Percentiles rank a stretch among this genome's conserved stretches.
Conservation (phyloP, 768 basidiomycete species). For the Trametes gibbosa region DNA sequence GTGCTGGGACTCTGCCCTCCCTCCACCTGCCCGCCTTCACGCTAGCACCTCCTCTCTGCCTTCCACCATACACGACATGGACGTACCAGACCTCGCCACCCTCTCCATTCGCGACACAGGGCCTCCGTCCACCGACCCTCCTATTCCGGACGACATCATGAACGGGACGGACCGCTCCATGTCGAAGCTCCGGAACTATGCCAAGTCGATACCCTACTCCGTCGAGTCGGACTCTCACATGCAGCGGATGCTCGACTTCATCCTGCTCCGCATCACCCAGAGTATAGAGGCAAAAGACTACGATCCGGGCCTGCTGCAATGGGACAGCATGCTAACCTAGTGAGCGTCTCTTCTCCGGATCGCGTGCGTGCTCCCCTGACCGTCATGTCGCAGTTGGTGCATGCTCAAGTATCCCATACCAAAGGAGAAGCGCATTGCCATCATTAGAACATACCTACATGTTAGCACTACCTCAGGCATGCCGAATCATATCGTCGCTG, state of each 20-base stretch:
- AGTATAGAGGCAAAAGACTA: constrained; percentile 79
- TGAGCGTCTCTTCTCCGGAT: constrained; percentile 37
- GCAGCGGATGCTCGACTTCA: constrained; percentile 72
- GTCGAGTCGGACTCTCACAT: constrained; percentile 76
- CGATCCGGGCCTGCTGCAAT: constrained; percentile 75
- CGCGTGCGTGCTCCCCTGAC: constrained; percentile 9
- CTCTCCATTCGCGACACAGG: constrained; percentile 42
- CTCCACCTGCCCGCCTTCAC: constrained; percentile 25
- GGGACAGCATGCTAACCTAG: constrained; percentile 77
- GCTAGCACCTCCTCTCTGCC: constrained; percentile 18
- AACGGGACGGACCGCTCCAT: constrained; percentile 46
- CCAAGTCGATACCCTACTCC: constrained; percentile 68
- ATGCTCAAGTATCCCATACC: constrained; percentile 88
- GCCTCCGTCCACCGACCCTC: constrained; percentile 24
- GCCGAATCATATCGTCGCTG: constrained; percentile 64
- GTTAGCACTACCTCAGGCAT: constrained; percentile 74
- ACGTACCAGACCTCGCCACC: constrained; percentile 47
- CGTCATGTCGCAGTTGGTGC: constrained; percentile 54
- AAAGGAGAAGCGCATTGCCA: constrained; percentile 66
- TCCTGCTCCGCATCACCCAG: constrained; percentile 66
- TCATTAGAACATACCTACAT: constrained; percentile 80
- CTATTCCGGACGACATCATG: constrained; percentile 32
- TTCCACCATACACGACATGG: constrained; percentile 34
- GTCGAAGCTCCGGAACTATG: constrained; percentile 61
- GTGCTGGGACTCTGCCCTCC: constrained; percentile 9